Evolutionary conservation across 345 rosid genomes (phyloP).

Genomic region (Leavenworthia alabamica): DNA sequence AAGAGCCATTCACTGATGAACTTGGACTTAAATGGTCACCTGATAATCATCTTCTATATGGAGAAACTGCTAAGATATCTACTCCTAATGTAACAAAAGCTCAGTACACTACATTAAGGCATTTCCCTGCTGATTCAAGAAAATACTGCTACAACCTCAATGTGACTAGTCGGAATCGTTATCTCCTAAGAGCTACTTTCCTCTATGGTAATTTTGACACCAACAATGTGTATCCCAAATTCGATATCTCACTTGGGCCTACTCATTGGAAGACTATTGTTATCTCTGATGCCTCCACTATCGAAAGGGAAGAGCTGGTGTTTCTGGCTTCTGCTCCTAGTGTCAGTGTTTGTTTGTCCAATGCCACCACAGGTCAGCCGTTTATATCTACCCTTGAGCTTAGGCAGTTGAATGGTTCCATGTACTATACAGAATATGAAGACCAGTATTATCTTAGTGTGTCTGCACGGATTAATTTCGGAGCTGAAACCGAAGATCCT

Average conservation of each 20-base stretch:
- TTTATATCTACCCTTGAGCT: conserved; percentile 98
- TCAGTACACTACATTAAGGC: conserved; percentile 71
- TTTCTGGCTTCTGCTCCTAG: conserved; percentile 70
- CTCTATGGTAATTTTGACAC: conserved; percentile 83
- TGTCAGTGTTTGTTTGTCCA: conserved; percentile 79
- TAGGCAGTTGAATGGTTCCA: conserved; percentile 84
- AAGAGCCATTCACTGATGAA: conserved; percentile 58
- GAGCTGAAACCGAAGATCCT: conserved; percentile 75
- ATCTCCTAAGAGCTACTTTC: conserved; percentile 92
- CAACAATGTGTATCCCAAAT: conserved; percentile 86
- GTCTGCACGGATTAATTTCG: conserved; percentile 92
- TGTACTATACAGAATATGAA: conserved; percentile 60
- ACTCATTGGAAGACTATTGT: conserved; percentile 90
- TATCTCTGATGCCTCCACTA: conserved; percentile 62
- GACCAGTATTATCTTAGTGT: conserved; percentile 62
- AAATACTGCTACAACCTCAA: conserved; percentile 81
- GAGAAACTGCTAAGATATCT: conserved; percentile 58
- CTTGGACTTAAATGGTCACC: conserved; percentile 79
- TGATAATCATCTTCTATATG: conserved; percentile 54
- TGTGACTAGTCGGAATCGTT: conserved; percentile 67
- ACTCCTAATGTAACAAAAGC: conserved; percentile 55
- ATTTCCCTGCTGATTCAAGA: conserved; percentile 87
- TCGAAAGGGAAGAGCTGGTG: conserved; percentile 70
- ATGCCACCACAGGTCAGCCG: conserved; percentile 95
- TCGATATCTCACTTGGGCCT: conserved; percentile 83